Evolutionary conservation across 148 eudicot species (phyloP).

Genomic region (Fagopyrum esculentum): DNA sequence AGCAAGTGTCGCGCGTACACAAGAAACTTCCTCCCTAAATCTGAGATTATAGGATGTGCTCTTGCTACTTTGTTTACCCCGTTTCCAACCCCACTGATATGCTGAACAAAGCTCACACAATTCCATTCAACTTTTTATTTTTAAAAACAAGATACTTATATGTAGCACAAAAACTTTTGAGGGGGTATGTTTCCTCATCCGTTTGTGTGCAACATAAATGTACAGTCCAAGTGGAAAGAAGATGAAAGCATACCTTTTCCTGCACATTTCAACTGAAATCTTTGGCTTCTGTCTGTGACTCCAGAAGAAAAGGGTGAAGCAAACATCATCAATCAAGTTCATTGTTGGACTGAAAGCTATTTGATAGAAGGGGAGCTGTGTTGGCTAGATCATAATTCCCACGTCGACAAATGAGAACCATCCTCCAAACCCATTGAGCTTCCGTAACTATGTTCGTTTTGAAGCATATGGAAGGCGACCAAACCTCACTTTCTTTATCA

Average conservation of each 20-base stretch:
- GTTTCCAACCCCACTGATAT: conserved; percentile 15
- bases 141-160: too few species aligned
- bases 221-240: neutral
- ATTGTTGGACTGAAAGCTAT: conserved; percentile 6
- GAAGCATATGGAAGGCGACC: neutral
- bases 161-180: too few species aligned
- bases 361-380: conserved; percentile 14
- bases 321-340: neutral
- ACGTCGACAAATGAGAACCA: neutral
- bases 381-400: conserved; percentile 12
- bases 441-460: neutral
- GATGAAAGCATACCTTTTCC: conserved; percentile 26
- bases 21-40: neutral
- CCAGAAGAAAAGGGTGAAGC: too few species aligned
- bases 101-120: conserved; percentile 28
- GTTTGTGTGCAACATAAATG: too few species aligned
- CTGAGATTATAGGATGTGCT: neutral
- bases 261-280: conserved; percentile 12
- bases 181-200: too few species aligned
- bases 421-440: conserved; percentile 11
- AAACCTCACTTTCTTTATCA: neutral
- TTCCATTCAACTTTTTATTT: conserved; percentile 1
- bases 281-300: neutral
- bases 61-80: conserved; percentile 9
- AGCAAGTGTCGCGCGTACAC: too few species aligned